Evolutionary conservation across 768 basidiomycete species (phyloP).

Genomic region (Russula ochroleuca): DNA sequence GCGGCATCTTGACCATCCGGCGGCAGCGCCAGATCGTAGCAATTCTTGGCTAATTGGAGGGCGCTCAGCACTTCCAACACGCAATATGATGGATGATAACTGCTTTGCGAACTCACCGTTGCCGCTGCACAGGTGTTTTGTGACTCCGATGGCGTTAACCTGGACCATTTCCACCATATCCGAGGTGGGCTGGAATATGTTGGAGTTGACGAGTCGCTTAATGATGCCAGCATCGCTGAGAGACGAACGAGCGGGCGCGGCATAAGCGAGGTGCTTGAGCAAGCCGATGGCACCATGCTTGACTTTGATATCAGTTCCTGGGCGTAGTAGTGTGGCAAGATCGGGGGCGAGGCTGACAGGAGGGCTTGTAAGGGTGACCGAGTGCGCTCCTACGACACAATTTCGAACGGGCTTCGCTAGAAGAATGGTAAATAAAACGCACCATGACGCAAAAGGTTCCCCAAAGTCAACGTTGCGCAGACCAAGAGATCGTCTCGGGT

Average conservation of each 20-base stretch:
- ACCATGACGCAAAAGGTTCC: constrained; percentile 80
- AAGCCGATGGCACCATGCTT: constrained; percentile 88
- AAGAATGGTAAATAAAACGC: constrained; percentile 13
- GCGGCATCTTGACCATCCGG: constrained; percentile 32
- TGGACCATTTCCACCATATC: constrained; percentile 88
- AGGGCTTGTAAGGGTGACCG: constrained; percentile 47
- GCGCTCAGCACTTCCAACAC: constrained; percentile 2
- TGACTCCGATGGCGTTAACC: constrained; percentile 78
- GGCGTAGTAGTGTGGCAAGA: constrained; percentile 58
- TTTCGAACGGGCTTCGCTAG: constrained; percentile 11
- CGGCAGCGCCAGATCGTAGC: constrained; percentile 50
- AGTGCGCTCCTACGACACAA: constrained; percentile 48
- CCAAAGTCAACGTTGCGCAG: constrained; percentile 77
- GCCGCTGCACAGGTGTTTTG: constrained; percentile 82
- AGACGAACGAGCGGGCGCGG: constrained; percentile 51
- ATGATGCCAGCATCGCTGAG: constrained; percentile 63
- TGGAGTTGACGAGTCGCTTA: constrained; percentile 53
- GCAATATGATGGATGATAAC: neutral
- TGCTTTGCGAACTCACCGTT: constrained; percentile 49
- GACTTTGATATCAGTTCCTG: constrained; percentile 67
- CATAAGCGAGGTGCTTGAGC: constrained; percentile 76
- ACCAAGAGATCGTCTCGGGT: constrained; percentile 73
- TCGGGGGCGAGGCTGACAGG: constrained; percentile 59
- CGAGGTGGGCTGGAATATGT: constrained; percentile 64
- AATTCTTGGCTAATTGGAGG: constrained; percentile 40